Evolutionary conservation across 2,329 filamentous ascomycete species (phyloP), one percentile per base, ranked within the genome.

Genomic region (Sclerotinia spermophila): DNA sequence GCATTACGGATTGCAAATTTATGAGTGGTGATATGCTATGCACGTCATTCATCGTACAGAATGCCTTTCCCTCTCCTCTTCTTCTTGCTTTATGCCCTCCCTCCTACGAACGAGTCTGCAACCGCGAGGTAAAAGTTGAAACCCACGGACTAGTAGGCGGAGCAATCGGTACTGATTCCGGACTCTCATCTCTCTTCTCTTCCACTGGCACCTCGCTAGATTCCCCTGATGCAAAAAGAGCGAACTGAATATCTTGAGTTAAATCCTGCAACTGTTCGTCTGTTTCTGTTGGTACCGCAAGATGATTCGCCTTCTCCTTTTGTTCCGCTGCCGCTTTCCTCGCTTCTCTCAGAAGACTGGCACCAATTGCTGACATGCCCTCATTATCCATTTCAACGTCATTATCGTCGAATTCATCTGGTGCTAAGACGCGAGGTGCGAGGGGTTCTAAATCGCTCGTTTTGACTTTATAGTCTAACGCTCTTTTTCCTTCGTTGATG

Each of bases 401-500:
- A 27, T 65, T 65, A 15, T 72, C 80, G 17, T 86, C 82, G 7
- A 89, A 82, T 62, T 94, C 91, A 73, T 95, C 92, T 35, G 55
- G 84, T 3, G 86, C 84, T 5, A 97, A 84, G 1, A 97, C 91
- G 33, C 93, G 87, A 0, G 94, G 94, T 19, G 94, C 93, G 5
- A 97, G 82, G 10, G 55, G n/a, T 76, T 92, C 87, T 45, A 97
- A 85, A 77, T 98, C 95, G 74, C 89, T 92, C 13, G 92, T 87
- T 42, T 87, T 86, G 38, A 97, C 92, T 71, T 87, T 86, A 79
- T 97, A 97, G 62, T 91, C 90, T 2, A 99, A 85, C 0, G 96
- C 96, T 78, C 93, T 95, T 78, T 90, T 92, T 8, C 92, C 96
- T 76, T 97, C 94, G 64, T 88, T 90, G 79, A 99, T 97, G 59